Conservation (phyloP, 495 filamentous ascomycete species). For the Penicillium parvum region DNA sequence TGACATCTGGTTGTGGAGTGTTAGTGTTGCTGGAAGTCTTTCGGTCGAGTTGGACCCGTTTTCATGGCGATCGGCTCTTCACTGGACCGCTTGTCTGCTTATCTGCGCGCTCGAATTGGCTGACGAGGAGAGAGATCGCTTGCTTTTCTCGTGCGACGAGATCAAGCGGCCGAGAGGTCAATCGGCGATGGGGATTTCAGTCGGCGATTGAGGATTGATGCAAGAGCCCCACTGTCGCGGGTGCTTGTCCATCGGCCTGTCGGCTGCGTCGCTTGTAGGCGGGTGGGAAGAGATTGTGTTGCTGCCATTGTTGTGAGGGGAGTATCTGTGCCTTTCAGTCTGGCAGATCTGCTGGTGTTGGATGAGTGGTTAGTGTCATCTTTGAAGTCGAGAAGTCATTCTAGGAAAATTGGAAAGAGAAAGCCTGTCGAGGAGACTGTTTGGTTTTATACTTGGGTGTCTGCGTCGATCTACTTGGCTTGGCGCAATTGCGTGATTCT, state of each 20-base stretch:
- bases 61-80: no score
- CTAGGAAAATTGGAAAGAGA: slow-evolving; percentile 8
- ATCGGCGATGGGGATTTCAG: slow-evolving; percentile 1
- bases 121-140: no score
- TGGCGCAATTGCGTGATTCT: slow-evolving; percentile 44
- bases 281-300: not conserved
- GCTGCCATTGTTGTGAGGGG: not conserved
- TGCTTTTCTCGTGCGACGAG: slow-evolving; percentile 16
- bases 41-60: no score
- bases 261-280: slow-evolving; percentile 20
- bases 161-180: not conserved
- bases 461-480: slow-evolving; percentile 23
- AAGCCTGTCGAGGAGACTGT: slow-evolving; percentile 15
- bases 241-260: slow-evolving; percentile 21
- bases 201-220: slow-evolving; percentile 16
- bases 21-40: not conserved
- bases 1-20: no score
- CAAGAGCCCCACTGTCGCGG: slow-evolving; percentile 13
- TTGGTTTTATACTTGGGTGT: slow-evolving; percentile 29
- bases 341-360: not conserved
- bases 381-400: not conserved
- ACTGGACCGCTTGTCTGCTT: no score
- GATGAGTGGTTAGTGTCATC: slow-evolving; percentile 1
- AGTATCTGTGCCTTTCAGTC: not conserved
- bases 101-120: no score